These are phyloP conservation scores for Euphorbia lathyris DNA, from an alignment of 345 rosid species.

Conservation along the genomic window DNA sequence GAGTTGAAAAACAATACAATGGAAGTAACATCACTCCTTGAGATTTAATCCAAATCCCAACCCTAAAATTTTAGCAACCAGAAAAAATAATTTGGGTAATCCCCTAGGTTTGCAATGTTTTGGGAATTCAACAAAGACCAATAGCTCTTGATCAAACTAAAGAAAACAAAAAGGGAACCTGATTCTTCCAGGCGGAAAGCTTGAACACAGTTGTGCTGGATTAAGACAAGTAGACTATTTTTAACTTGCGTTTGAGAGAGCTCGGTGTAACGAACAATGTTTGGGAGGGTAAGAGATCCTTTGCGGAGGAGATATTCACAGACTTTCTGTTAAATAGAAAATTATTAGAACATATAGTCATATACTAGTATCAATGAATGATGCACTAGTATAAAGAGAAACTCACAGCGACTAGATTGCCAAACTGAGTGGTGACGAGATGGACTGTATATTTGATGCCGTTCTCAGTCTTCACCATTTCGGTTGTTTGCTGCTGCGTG, in stretches of 20 bases:
- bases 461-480: slow-evolving; percentile 38
- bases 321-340: slow-evolving; percentile 51
- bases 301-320: slow-evolving; percentile 75
- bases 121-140: neutral
- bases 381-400: slow-evolving; percentile 5
- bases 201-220: slow-evolving; percentile 87
- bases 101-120: neutral
- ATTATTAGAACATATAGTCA: neutral
- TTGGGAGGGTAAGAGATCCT: slow-evolving; percentile 51
- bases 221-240: slow-evolving; percentile 60
- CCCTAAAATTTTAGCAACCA: neutral
- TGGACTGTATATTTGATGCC: slow-evolving; percentile 72
- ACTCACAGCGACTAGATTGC: slow-evolving; percentile 69
- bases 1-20: neutral
- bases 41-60: neutral
- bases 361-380: neutral
- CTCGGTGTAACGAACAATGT: slow-evolving; percentile 45
- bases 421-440: slow-evolving; percentile 70
- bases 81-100: neutral
- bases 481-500: neutral
- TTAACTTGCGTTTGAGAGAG: slow-evolving; percentile 48
- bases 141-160: neutral
- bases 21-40: neutral
- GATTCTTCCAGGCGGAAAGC: slow-evolving; percentile 47
- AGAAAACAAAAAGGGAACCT: slow-evolving; percentile 1